Evolutionary conservation across 139 green algal species (phyloP), one percentile per base, ranked within the genome.

Genomic region (Microglena sp.): DNA sequence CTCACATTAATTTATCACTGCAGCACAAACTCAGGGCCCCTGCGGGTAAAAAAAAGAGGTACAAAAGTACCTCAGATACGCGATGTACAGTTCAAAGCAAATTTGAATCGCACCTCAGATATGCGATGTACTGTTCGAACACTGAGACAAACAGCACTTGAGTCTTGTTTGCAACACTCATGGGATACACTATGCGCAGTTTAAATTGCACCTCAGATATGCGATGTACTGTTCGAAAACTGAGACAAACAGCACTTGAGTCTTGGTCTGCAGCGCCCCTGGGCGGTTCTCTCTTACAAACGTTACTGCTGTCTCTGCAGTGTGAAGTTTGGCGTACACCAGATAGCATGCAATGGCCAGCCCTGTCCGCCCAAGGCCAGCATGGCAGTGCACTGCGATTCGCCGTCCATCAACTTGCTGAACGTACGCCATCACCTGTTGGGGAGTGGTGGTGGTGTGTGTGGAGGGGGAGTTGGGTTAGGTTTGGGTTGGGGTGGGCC

Each of bases 301-400:
- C 32, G 57, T 30, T 1, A 87, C 63, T 0, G 81, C 84, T 6
- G 61, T 53, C 2, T 26, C 34, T 2, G 74, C 61, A 22, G 27
- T 28, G 40, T 58, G 28, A 8, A 58, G 36, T 4, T 43, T 11
- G 11, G 43, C 35, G 43, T 44, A 84, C 36, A 90, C 72, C 26
- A 88, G 60, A 70, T 75, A 88, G 67, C 78, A 88, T 11, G 84
- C 84, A 45, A 86, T 83, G 44, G 77, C 71, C 21, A 87, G 75
- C n/a, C 81, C 84, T 27, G 84, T 90, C 33, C 84, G 79, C 1
- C 84, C 84, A 33, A 90, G 69, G 22, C 84, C 84, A 2, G 84
- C 81, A 59, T 90, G 84, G 62, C 84, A 88, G 61, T 90, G 84
- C 54, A 90, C 79, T 24, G 76, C 78, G 1, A 90, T 62, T 45